Conservation (phyloP, 257 asterid species). For the Solanum appendiculatum region DNA sequence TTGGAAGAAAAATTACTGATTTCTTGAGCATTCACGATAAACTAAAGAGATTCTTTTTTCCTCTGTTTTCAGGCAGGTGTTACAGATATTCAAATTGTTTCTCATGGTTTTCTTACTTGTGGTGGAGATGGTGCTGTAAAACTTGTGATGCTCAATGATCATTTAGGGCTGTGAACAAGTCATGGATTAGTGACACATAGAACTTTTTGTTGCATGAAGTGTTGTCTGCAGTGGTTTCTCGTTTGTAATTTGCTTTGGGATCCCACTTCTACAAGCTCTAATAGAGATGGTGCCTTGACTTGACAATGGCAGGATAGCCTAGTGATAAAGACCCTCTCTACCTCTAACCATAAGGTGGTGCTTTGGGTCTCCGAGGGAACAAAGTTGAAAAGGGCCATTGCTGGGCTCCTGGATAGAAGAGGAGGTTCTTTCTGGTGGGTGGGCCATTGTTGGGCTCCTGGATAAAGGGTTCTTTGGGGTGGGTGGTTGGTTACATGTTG, state of each 20-base stretch:
- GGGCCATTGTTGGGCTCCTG: background rate
- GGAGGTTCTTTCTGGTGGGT: background rate
- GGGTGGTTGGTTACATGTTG: background rate
- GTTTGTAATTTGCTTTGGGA: background rate
- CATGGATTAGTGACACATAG: background rate
- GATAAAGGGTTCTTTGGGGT: background rate
- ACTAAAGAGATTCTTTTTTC: constrained; percentile 4
- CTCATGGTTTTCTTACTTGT: constrained; percentile 88
- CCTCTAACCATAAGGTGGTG: background rate
- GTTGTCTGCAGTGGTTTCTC: background rate
- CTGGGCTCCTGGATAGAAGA: background rate
- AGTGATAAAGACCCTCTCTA: background rate
- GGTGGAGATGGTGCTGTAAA: constrained; percentile 93
- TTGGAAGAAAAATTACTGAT: background rate
- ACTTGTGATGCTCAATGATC: constrained; percentile 16
- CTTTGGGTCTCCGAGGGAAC: background rate
- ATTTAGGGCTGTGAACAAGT: background rate
- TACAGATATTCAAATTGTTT: constrained; percentile 74
- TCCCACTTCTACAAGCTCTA: background rate
- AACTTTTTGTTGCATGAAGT: background rate
- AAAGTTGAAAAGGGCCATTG: background rate
- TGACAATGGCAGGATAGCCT: background rate
- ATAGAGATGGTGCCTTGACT: background rate
- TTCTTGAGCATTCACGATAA: background rate
- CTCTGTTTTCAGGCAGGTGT: constrained; percentile 63